Percentiles rank a stretch among this genome's conserved stretches.
phyloP scores from a whole-genome alignment of 2,329 filamentous ascomycete species.

The Ceratocystis huliohia region DNA sequence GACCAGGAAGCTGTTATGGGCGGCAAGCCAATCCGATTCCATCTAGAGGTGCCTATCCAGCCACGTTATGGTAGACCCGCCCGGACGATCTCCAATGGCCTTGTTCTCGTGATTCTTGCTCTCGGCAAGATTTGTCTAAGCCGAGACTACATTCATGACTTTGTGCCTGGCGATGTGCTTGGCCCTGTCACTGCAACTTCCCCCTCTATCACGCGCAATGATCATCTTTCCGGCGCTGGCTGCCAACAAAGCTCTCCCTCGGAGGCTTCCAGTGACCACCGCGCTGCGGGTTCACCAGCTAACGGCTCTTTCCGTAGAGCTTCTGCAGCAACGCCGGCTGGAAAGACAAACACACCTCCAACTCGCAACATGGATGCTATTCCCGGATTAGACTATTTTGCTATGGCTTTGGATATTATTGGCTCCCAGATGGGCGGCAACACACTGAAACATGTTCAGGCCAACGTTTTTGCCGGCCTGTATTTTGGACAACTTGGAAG shows the following conservation, averaged over 20 bases:
- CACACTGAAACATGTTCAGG: slow-evolving; percentile 73
- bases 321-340: slow-evolving; percentile 1
- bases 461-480: slow-evolving; percentile 68
- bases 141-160: slow-evolving; percentile 42
- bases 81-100: slow-evolving; percentile 62
- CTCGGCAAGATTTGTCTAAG: slow-evolving; percentile 68
- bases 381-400: slow-evolving; percentile 82
- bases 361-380: slow-evolving; percentile 63
- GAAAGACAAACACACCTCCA: not conserved
- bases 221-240: slow-evolving; percentile 37
- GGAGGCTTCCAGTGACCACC: slow-evolving; percentile 27
- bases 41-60: slow-evolving; percentile 5
- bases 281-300: slow-evolving; percentile 31
- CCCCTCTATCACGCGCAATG: slow-evolving; percentile 34
- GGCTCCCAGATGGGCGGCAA: slow-evolving; percentile 68
- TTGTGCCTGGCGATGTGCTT: slow-evolving; percentile 32
- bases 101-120: slow-evolving; percentile 72
- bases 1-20: slow-evolving; percentile 3
- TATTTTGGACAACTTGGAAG: slow-evolving; percentile 82
- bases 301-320: slow-evolving; percentile 21
- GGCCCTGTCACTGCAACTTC: slow-evolving; percentile 2
- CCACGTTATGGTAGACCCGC: slow-evolving; percentile 33
- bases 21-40: not conserved
- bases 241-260: slow-evolving; percentile 42
- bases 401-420: slow-evolving; percentile 72